Evolutionary conservation across 208 protist species (phyloP).

Genomic region (Leishmania lainsoni): DNA sequence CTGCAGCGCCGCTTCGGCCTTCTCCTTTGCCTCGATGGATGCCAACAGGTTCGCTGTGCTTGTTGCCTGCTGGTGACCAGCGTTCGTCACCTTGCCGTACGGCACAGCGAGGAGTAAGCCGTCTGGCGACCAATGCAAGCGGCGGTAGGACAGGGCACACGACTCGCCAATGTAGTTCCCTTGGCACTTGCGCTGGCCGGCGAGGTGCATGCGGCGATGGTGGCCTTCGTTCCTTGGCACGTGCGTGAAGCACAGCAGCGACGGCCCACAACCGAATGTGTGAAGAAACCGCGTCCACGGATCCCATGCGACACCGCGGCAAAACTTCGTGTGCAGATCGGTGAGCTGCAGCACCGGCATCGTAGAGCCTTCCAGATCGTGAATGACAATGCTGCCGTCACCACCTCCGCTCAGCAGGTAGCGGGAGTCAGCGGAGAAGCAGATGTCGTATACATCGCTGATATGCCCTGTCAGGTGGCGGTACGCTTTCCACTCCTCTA

Average conservation of each 20-base stretch:
- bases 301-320: constrained; percentile 88
- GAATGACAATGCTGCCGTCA: constrained; percentile 82
- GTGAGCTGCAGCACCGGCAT: constrained; percentile 71
- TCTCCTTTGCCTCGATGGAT: constrained; percentile 37
- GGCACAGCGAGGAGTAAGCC: constrained; percentile 77
- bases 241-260: constrained; percentile 72
- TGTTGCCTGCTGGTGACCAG: constrained; percentile 2
- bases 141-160: constrained; percentile 76
- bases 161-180: constrained; percentile 81
- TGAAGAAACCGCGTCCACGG: constrained; percentile 72
- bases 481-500: constrained; percentile 88
- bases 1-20: constrained; percentile 3
- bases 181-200: constrained; percentile 55
- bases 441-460: constrained; percentile 85
- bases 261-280: constrained; percentile 73
- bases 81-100: constrained; percentile 61
- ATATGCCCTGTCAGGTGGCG: constrained; percentile 83
- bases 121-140: constrained; percentile 82
- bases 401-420: constrained; percentile 77
- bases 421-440: constrained; percentile 83
- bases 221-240: constrained; percentile 32
- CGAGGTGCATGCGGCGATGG: constrained; percentile 48
- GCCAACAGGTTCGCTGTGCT: constrained; percentile 32
- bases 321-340: constrained; percentile 79
- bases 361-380: constrained; percentile 71